phyloP scores from a whole-genome alignment of 2,329 filamentous ascomycete species.

The Whalleya microplaca region DNA sequence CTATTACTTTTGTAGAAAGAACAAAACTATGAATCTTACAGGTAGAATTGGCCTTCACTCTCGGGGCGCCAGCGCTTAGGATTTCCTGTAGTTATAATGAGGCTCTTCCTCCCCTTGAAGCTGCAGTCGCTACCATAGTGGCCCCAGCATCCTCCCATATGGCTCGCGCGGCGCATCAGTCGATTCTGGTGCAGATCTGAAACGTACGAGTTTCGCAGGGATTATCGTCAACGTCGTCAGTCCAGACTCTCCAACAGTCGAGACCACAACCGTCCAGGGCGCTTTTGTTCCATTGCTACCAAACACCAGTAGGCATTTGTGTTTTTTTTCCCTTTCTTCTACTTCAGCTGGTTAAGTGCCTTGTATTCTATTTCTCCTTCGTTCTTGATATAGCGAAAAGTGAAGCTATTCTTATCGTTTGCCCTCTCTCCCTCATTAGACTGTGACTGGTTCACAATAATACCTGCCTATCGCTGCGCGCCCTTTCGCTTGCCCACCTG shows the following conservation, averaged over 20 bases:
- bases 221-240: constrained; percentile 25
- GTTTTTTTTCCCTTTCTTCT: constrained; percentile 14
- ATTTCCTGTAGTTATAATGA: too few relatives aligned
- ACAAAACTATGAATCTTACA: too few relatives aligned
- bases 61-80: too few relatives aligned
- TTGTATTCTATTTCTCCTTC: constrained; percentile 8
- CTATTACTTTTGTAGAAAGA: too few relatives aligned
- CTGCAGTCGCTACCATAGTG: neutral
- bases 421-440: constrained; percentile 15
- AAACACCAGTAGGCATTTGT: constrained; percentile 19
- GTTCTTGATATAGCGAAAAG: constrained; percentile 21
- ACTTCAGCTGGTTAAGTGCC: constrained; percentile 9
- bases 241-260: constrained; percentile 16
- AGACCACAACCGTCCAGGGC: constrained; percentile 8
- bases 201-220: constrained; percentile 45
- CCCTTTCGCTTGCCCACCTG: constrained; percentile 12
- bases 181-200: constrained; percentile 51
- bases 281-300: constrained; percentile 19
- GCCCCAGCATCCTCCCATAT: neutral
- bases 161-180: constrained; percentile 35
- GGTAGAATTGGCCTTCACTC: too few relatives aligned
- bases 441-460: constrained; percentile 34
- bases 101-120: neutral
- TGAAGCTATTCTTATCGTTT: constrained; percentile 26
- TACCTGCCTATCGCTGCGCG: constrained; percentile 10